These are phyloP conservation scores for Ajuga chamaepitys DNA, from an alignment of 257 asterid genomes.

Conservation along the genomic window DNA sequence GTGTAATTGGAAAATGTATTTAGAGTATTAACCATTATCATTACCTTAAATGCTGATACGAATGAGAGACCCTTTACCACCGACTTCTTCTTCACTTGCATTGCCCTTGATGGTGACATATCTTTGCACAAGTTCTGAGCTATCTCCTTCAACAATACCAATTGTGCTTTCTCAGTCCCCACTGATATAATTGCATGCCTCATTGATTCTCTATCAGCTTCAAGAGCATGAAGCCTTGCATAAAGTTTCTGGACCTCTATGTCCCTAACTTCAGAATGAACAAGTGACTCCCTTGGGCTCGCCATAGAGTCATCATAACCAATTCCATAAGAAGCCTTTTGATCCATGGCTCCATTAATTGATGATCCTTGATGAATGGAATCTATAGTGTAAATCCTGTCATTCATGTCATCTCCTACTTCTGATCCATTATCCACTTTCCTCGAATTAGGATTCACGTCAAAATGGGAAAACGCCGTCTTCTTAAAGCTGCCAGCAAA, in stretches of 20 bases:
- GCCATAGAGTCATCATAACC: conserved; percentile 38
- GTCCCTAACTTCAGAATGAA: conserved; percentile 42
- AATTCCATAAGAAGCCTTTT: conserved; percentile 44
- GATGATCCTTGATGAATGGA: conserved; percentile 58
- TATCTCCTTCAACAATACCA: conserved; percentile 82
- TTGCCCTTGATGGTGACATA: conserved; percentile 49
- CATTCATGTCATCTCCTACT: conserved; percentile 62
- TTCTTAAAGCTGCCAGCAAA: conserved; percentile 42
- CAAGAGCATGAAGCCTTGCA: conserved; percentile 87
- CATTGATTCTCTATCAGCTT: conserved; percentile 98
- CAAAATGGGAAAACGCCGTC: conserved; percentile 36
- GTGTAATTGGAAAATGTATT: conserved; percentile 9
- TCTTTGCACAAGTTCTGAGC: conserved; percentile 90
- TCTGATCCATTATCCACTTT: conserved; percentile 62
- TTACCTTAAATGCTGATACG: conserved; percentile 69
- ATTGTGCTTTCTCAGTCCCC: conserved; percentile 93
- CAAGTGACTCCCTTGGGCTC: conserved; percentile 49
- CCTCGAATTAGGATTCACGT: conserved; percentile 40
- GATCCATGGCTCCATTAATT: conserved; percentile 31
- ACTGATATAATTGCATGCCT: conserved; percentile 81
- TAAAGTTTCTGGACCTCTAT: conserved; percentile 80
- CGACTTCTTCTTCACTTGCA: conserved; percentile 49
- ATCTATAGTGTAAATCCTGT: conserved; percentile 87
- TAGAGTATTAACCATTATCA: conserved; percentile 2
- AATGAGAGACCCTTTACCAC: conserved; percentile 35